Base-by-base conservation (phyloP, 179 eudicot species). In the Heliamphora pulchella region DNA sequence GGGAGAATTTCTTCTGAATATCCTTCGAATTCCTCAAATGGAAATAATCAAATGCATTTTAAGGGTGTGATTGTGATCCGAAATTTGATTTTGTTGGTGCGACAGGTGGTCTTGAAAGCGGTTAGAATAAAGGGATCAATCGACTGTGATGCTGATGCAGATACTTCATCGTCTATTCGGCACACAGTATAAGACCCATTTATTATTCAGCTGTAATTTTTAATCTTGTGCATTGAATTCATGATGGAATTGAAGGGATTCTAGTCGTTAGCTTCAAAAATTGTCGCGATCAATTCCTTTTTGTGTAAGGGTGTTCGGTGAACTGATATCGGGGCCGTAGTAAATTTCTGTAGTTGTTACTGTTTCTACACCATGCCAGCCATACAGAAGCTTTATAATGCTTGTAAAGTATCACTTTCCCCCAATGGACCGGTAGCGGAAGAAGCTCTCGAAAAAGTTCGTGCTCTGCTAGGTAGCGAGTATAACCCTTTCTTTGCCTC, bases 371-470 rank as follows among this genome's bases (percentile, higher is more conserved):
- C 79, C 88, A 96, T 96, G 99, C 98, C 99, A 86, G 89, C 89
- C 81, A 79, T 96, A 78, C 97, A 96, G 88, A 96, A 91, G 89
- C 89, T 96, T 78, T 96, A 90, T 83, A 96, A 94, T 83, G 93
- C 96, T 79, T 96, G 98, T 90, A 96, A 92, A 89, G 98, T 85
- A 41, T 92, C 98, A 50, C 93, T 96, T 77, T 87, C 92, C 43
- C 85, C 97, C 22, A 87, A 82, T 78, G 99, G 98, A 77, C 99
- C 99, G 2, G 70, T 82, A 22, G 94, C 99, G 0, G 98, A 94
- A 80, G 99, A 96, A 68, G 93, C 90, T 72, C 79, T 93, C 44
- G 97, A 92, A 75, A 96, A 89, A 86, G 92, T 96, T 74, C 96
- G 97, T 5, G 86, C 89, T 65, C 85, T 96, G 51, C 84, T 96